phyloP scores from a whole-genome alignment of 768 basidiomycete species.

The Mycena maculata region DNA sequence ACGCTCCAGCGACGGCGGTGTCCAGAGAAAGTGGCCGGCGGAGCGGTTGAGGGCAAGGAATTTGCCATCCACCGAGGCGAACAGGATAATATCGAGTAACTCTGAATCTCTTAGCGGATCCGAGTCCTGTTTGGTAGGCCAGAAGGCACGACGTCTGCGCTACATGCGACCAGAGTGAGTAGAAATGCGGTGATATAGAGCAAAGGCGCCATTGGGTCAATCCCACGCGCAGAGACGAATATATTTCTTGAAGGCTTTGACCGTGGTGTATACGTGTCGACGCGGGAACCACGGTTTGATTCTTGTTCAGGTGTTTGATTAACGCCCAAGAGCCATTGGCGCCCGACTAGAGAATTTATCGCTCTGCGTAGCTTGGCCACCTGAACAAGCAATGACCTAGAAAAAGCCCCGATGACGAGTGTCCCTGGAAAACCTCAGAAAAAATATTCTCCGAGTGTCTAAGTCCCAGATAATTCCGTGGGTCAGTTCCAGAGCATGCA shows the following conservation, averaged over 20 bases:
- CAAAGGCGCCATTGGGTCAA: slow-evolving; percentile 50
- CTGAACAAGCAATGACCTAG: no score
- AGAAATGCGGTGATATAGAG: slow-evolving; percentile 39
- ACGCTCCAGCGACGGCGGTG: slow-evolving; percentile 74
- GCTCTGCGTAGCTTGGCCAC: no score
- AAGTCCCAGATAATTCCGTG: no score
- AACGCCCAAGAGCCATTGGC: no score
- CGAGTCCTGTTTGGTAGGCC: slow-evolving; percentile 37
- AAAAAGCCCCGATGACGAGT: no score
- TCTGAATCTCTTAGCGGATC: slow-evolving; percentile 61
- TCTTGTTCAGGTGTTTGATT: no score
- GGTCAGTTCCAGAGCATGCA: no score
- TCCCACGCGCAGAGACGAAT: slow-evolving; percentile 9
- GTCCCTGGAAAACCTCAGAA: no score
- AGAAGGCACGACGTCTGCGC: slow-evolving; percentile 45
- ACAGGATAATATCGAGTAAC: slow-evolving; percentile 85
- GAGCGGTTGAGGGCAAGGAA: slow-evolving; percentile 94
- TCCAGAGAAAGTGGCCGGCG: slow-evolving; percentile 88
- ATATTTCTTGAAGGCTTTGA: slow-evolving; percentile 44
- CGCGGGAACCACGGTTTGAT: no score
- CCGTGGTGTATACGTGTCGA: slow-evolving; percentile 2
- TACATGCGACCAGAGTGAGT: slow-evolving; percentile 43
- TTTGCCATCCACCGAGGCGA: slow-evolving; percentile 94
- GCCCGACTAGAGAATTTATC: no score
- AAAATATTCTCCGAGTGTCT: no score